Evolutionary conservation across 2,329 filamentous ascomycete species (phyloP).

Genomic region (Trichoderma lentiforme): DNA sequence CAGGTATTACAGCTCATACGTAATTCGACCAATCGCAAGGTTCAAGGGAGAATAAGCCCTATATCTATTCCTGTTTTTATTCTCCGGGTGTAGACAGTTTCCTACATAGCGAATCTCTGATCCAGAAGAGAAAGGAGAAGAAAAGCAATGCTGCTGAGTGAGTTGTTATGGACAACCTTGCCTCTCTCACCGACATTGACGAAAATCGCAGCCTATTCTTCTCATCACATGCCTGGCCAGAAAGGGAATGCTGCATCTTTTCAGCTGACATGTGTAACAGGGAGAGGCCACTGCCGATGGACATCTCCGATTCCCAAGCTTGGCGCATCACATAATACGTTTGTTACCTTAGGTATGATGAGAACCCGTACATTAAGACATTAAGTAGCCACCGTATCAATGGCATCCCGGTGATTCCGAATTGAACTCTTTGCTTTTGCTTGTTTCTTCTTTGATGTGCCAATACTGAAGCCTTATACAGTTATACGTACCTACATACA

Average conservation of each 20-base stretch:
- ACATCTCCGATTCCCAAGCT: not conserved
- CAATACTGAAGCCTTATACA: not conserved
- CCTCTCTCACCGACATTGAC: too few relatives aligned
- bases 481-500: not conserved
- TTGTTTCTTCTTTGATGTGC: too few relatives aligned
- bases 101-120: too few relatives aligned
- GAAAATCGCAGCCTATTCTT: not conserved
- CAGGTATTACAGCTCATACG: too few relatives aligned
- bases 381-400: not conserved
- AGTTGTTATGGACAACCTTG: too few relatives aligned
- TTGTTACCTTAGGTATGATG: not conserved
- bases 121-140: too few relatives aligned
- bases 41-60: too few relatives aligned
- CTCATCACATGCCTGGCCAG: not conserved
- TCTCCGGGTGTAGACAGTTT: too few relatives aligned
- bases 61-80: too few relatives aligned
- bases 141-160: too few relatives aligned
- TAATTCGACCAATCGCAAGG: too few relatives aligned
- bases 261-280: not conserved
- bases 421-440: not conserved
- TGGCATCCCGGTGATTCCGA: not conserved
- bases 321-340: not conserved
- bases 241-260: not conserved
- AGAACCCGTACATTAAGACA: not conserved
- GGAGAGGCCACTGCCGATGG: not conserved